Conservation (phyloP, 2,329 filamentous ascomycete species). For the Cryphonectria radicalis region DNA sequence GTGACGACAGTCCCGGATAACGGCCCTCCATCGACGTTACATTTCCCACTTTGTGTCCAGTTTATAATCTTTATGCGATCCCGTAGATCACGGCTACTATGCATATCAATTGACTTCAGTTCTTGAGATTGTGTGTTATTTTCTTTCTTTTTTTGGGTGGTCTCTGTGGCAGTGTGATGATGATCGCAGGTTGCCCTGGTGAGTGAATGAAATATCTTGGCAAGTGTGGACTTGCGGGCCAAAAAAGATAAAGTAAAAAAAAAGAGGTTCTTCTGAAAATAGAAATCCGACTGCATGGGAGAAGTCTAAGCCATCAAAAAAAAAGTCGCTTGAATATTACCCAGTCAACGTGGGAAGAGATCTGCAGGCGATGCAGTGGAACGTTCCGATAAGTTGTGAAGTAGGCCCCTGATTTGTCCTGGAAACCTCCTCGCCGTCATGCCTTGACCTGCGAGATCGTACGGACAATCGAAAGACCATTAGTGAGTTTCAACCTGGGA, state of each 20-base stretch:
- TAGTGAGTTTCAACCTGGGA: not conserved
- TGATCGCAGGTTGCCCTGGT: not conserved
- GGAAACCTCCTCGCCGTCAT: not conserved
- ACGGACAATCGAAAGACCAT: not conserved
- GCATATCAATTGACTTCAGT: not conserved
- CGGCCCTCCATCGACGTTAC: not conserved
- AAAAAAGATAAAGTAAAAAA: not conserved
- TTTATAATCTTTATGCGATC: not conserved
- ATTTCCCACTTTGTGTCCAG: not conserved
- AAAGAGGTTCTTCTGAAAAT: constrained; percentile 3
- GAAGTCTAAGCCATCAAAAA: not conserved
- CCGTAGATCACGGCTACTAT: not conserved
- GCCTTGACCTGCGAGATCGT: not conserved
- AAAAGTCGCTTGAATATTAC: not conserved
- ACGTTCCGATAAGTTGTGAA: not conserved
- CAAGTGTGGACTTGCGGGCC: constrained; percentile 1
- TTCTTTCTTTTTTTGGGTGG: not conserved
- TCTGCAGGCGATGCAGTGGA: not conserved
- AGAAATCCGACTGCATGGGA: not conserved
- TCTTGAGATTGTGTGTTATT: not conserved
- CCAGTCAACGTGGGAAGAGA: not conserved
- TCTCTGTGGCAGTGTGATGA: not conserved
- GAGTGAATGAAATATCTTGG: not conserved
- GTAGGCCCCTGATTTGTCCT: not conserved
- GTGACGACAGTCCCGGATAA: constrained; percentile 5